Conservation (phyloP, 805 yeast genomes). For the Myxozyma vanderwaltii region DNA sequence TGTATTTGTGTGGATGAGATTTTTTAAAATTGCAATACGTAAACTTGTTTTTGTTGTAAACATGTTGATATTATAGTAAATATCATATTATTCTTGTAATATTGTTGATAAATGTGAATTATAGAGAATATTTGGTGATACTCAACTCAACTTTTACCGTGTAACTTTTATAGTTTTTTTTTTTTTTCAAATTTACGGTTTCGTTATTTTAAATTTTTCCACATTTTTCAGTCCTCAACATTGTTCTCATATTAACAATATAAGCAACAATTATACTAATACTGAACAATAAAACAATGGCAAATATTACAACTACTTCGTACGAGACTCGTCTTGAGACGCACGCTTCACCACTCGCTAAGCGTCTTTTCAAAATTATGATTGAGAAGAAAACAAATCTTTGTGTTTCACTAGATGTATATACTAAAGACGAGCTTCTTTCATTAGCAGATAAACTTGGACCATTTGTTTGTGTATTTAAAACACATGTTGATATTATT, state of each 20-base stretch:
- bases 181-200: neutral
- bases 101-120: neutral
- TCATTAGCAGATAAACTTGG: slow-evolving; percentile 76
- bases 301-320: slow-evolving; percentile 38
- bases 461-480: slow-evolving; percentile 86
- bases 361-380: slow-evolving; percentile 71
- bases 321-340: slow-evolving; percentile 69
- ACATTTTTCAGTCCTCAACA: too few relatives aligned
- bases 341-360: slow-evolving; percentile 80
- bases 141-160: neutral
- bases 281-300: slow-evolving; percentile 14
- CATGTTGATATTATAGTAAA: neutral
- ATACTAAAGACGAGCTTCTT: slow-evolving; percentile 74
- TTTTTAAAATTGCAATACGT: too few relatives aligned
- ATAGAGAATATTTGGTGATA: too few relatives aligned
- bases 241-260: neutral
- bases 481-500: slow-evolving; percentile 92
- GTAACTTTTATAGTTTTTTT: neutral
- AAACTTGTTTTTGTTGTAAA: neutral
- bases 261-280: neutral
- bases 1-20: neutral
- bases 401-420: slow-evolving; percentile 93
- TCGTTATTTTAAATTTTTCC: too few relatives aligned
- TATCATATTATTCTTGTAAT: neutral
- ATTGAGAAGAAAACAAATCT: slow-evolving; percentile 79